Conservation (phyloP, 116 monocot species). For the Papilionanthe hybrid region DNA sequence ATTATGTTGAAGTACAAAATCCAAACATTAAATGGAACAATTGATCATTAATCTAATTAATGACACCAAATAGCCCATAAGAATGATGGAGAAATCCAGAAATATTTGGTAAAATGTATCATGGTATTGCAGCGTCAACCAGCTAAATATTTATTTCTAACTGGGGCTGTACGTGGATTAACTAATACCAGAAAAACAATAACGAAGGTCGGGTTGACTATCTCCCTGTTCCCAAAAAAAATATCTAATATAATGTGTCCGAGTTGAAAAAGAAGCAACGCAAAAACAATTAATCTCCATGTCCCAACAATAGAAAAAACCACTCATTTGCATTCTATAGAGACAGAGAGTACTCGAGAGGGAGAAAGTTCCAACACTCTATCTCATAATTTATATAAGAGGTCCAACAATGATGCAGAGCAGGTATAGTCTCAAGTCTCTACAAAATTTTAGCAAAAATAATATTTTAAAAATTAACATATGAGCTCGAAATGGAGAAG, state of each 20-base stretch:
- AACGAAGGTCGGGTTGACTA: neutral
- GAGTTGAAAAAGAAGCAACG: neutral
- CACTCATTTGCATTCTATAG: neutral
- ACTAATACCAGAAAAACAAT: neutral
- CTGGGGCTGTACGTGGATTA: neutral
- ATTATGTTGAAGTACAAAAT: neutral
- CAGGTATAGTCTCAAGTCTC: too few species aligned
- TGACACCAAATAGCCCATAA: too few species aligned
- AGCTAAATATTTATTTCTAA: neutral
- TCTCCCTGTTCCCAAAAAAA: neutral
- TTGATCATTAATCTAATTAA: neutral
- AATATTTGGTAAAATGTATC: too few species aligned
- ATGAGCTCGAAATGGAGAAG: too few species aligned
- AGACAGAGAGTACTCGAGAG: neutral
- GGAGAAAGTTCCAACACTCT: neutral
- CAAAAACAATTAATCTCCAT: neutral
- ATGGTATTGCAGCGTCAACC: neutral
- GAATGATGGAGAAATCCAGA: too few species aligned
- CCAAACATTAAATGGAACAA: neutral
- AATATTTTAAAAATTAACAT: too few species aligned
- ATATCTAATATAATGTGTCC: neutral
- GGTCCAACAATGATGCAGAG: too few species aligned
- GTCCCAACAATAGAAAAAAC: neutral
- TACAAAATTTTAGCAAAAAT: too few species aligned
- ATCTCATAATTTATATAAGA: neutral